Evolutionary conservation across 2,329 filamentous ascomycete species (phyloP).

Genomic region (Colletotrichum liriopes): DNA sequence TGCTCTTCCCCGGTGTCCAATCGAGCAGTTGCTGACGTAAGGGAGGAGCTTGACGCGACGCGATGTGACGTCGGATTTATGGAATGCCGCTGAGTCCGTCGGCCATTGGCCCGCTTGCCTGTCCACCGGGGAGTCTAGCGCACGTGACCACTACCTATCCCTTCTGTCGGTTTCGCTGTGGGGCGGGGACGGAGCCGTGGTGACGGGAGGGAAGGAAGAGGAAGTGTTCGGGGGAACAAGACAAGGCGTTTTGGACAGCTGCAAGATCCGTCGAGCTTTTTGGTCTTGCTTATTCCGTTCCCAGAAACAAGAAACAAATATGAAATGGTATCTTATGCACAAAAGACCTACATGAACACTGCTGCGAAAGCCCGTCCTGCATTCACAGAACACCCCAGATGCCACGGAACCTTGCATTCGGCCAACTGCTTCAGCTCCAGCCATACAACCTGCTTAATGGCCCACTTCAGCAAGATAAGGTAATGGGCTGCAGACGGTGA

Average conservation of each 20-base stretch:
- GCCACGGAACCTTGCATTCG: no score
- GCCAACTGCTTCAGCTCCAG: no score
- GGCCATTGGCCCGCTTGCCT: not conserved
- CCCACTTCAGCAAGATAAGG: no score
- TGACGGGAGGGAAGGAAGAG: not conserved
- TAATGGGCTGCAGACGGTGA: no score
- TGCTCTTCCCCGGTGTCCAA: not conserved
- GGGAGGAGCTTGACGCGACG: conserved; percentile 4
- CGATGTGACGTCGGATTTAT: not conserved
- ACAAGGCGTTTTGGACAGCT: not conserved
- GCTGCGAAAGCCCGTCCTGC: not conserved
- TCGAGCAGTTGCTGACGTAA: conserved; percentile 20
- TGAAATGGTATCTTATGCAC: no score
- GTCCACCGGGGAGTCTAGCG: not conserved
- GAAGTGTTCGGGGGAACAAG: not conserved
- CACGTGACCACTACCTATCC: conserved; percentile 9
- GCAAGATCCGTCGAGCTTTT: no score
- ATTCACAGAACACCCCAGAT: not conserved
- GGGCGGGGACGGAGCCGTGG: not conserved
- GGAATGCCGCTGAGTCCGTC: not conserved
- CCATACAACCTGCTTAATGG: no score
- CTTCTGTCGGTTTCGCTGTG: not conserved
- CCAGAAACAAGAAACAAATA: no score
- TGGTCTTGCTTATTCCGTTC: no score
- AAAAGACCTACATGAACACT: no score